Conservation (phyloP, 805 yeast species). For the Candida gorgasii region DNA sequence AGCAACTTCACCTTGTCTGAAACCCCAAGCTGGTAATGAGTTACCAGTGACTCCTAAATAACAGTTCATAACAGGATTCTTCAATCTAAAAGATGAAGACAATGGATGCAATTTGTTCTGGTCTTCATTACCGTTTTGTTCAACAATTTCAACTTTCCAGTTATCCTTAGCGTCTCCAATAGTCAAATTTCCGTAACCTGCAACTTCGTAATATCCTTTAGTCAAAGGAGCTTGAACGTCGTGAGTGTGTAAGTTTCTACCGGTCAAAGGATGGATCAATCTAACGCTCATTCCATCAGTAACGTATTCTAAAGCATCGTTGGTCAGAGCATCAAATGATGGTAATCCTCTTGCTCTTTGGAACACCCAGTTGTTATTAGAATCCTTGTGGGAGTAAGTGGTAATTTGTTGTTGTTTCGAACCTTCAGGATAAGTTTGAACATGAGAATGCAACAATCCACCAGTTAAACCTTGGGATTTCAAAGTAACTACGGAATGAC, state of each 20-base stretch:
- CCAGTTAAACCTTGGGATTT: slow-evolving; percentile 46
- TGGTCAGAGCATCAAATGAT: slow-evolving; percentile 32
- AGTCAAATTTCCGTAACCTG: slow-evolving; percentile 68
- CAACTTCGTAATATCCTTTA: slow-evolving; percentile 57
- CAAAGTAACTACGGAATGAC: slow-evolving; percentile 44
- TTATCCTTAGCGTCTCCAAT: slow-evolving; percentile 74
- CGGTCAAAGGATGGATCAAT: slow-evolving; percentile 60
- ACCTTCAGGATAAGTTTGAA: slow-evolving; percentile 48
- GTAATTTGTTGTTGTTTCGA: slow-evolving; percentile 51
- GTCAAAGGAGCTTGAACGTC: slow-evolving; percentile 62
- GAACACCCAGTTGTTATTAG: slow-evolving; percentile 49
- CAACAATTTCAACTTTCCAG: slow-evolving; percentile 72
- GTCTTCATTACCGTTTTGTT: slow-evolving; percentile 59
- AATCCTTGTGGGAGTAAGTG: slow-evolving; percentile 47
- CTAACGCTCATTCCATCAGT: slow-evolving; percentile 63
- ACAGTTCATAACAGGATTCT: slow-evolving; percentile 68
- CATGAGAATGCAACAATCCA: slow-evolving; percentile 48
- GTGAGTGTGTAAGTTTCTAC: slow-evolving; percentile 73
- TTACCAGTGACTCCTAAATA: slow-evolving; percentile 83
- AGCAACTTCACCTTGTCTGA: slow-evolving; percentile 93
- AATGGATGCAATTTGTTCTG: slow-evolving; percentile 66
- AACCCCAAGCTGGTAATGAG: slow-evolving; percentile 93
- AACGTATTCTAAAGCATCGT: slow-evolving; percentile 39
- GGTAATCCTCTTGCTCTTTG: slow-evolving; percentile 45
- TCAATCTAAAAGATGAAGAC: slow-evolving; percentile 78